phyloP scores from a whole-genome alignment of 2,329 filamentous ascomycete species.

The Anisogramma anomala region DNA sequence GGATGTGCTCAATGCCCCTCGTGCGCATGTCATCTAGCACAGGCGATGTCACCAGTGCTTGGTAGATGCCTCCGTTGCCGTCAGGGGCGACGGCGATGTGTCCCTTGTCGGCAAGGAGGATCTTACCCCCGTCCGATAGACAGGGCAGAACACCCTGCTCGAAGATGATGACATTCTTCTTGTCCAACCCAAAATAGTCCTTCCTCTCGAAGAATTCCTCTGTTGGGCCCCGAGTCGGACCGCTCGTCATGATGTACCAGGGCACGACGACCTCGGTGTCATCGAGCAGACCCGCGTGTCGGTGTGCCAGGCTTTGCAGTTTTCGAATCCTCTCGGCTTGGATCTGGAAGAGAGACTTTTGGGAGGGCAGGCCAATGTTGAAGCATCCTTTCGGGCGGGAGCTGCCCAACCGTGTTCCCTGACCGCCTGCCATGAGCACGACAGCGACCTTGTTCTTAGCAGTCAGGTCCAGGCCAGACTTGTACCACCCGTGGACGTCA shows the following conservation, averaged over 20 bases:
- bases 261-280: slow-evolving; percentile 57
- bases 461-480: slow-evolving; percentile 68
- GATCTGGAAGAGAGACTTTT: slow-evolving; percentile 94
- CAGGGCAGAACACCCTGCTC: slow-evolving; percentile 95
- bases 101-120: slow-evolving; percentile 79
- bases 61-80: slow-evolving; percentile 94
- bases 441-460: slow-evolving; percentile 68
- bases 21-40: slow-evolving; percentile 79
- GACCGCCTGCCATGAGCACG: slow-evolving; percentile 92
- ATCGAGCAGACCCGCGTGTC: slow-evolving; percentile 43
- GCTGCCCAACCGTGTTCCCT: slow-evolving; percentile 89
- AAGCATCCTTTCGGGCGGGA: slow-evolving; percentile 96
- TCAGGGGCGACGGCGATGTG: slow-evolving; percentile 92
- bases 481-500: slow-evolving; percentile 76
- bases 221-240: slow-evolving; percentile 83
- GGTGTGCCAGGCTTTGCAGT: slow-evolving; percentile 67
- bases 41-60: slow-evolving; percentile 69
- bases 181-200: slow-evolving; percentile 77
- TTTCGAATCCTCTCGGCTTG: slow-evolving; percentile 90
- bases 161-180: slow-evolving; percentile 82
- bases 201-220: slow-evolving; percentile 85
- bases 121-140: slow-evolving; percentile 96
- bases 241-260: slow-evolving; percentile 99
- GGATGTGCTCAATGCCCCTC: slow-evolving; percentile 86
- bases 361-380: slow-evolving; percentile 84